Evolutionary conservation across 352 stramenopile species (phyloP), one percentile per base, ranked within the genome.

Genomic region (Phytophthora boehmeriae): DNA sequence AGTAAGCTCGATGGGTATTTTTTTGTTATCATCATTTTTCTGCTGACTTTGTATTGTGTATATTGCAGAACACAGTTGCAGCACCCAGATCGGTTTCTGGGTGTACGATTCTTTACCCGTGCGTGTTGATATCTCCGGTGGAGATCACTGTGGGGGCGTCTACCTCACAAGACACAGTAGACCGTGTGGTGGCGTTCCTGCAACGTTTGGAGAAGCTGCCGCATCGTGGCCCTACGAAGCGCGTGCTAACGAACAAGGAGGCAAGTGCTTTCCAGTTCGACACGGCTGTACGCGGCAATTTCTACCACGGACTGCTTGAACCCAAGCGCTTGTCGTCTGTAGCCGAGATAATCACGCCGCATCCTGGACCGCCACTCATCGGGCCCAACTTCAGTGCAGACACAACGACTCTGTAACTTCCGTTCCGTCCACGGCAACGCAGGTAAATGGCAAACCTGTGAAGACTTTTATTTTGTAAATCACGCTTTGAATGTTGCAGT

Each of bases 61-160:
- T 32, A 45, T 22, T 56, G 8, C 53, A 77, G 75, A 50, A 42
- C 61, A 28, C 67, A 80, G 14, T 63, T 88, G 13, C 36, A 66
- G 30, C 76, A 77, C 22, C 70, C 70, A 10, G 73, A 78, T 9
- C 78, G 79, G 4, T 77, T 92, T 34, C 71, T 92, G 6, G 80
- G 83, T 66, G 63, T 92, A 36, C 74, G 83, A 17, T 92, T 92
- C 63, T 90, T 70, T 80, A 87, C 50, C 83, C 83, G 27, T 88
- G 78, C 34, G 66, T 92, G 23, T 68, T 92, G 43, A 54, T 92
- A 17, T 78, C 73, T 11, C 77, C 82, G 4, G 80, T 90, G 23
- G 83, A 92, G 52, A 48, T 92, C 53, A 80, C 80, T 9, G 48
- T 70, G 1, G 78, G 78, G 22, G 55, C 59, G 0, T 58, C 43